phyloP scores from a whole-genome alignment of 106 monocot species.

The Agapanthus africanus region DNA sequence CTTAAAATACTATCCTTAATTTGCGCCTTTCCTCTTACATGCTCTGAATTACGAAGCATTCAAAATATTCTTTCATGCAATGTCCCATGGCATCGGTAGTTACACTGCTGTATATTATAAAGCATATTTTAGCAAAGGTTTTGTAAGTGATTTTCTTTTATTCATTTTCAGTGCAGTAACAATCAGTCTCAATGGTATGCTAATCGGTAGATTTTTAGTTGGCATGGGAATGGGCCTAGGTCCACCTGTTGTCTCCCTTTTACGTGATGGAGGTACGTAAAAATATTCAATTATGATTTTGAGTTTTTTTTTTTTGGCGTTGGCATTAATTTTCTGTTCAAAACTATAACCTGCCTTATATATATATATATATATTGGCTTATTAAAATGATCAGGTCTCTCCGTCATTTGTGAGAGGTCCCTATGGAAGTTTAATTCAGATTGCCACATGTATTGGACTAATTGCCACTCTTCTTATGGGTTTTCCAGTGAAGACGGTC shows the following conservation, averaged over 20 bases:
- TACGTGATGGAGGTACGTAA: constrained; percentile 85
- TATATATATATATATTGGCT: not conserved
- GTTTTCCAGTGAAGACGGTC: constrained; percentile 72
- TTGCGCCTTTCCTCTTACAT: not conserved
- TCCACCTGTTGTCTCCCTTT: constrained; percentile 79
- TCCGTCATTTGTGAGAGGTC: constrained; percentile 83
- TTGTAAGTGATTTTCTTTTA: too few species aligned
- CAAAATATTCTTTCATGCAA: not conserved
- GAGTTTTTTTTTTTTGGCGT: not conserved
- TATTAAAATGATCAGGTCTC: constrained; percentile 52
- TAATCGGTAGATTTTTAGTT: constrained; percentile 92
- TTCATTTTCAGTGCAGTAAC: constrained; percentile 70
- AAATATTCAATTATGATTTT: not conserved
- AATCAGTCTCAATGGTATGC: constrained; percentile 66
- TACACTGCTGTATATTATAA: not conserved
- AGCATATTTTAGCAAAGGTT: not conserved
- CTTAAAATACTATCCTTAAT: not conserved
- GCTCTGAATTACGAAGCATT: not conserved
- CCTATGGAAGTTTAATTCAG: constrained; percentile 97
- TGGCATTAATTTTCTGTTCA: not conserved
- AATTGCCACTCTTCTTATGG: constrained; percentile 64
- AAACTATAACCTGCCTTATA: not conserved
- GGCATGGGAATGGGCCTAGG: constrained; percentile 94
- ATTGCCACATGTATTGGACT: constrained; percentile 97
- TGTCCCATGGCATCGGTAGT: not conserved